These are phyloP conservation scores for Durusdinium trenchii DNA, from an alignment of 73 alveolate species.

Conservation along the genomic window DNA sequence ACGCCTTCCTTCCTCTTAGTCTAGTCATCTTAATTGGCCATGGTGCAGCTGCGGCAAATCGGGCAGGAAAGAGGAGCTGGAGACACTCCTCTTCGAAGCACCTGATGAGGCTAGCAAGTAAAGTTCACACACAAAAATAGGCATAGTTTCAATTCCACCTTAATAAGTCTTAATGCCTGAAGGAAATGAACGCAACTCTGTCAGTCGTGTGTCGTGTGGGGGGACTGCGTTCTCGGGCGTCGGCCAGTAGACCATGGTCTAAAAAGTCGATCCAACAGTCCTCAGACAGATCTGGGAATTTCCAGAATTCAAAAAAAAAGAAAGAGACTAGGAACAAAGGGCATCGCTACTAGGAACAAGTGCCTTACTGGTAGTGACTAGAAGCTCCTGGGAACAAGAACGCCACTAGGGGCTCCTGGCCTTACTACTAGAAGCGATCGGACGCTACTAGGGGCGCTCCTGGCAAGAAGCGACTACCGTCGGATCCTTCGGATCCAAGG, in stretches of 20 bases:
- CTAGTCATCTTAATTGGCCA: background rate
- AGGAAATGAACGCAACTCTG: too few relatives aligned
- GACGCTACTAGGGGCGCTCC: too few relatives aligned
- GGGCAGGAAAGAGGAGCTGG: conserved; percentile 93
- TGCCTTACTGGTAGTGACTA: too few relatives aligned
- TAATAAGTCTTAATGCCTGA: background rate
- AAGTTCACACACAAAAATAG: background rate
- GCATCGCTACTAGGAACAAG: too few relatives aligned
- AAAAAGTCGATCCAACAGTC: conserved; percentile 93
- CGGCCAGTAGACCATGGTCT: conserved; percentile 57
- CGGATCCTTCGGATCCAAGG: too few relatives aligned
- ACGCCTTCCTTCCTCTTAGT: background rate
- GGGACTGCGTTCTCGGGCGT: background rate
- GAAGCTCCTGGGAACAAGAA: too few relatives aligned
- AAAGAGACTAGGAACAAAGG: too few relatives aligned
- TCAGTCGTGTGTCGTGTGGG: background rate
- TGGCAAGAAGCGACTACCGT: too few relatives aligned
- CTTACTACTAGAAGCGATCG: too few relatives aligned
- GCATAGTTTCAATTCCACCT: background rate
- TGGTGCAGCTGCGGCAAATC: conserved; percentile 65
- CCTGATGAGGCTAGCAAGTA: background rate
- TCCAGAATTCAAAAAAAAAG: too few relatives aligned
- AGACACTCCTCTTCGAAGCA: conserved; percentile 64
- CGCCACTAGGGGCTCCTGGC: too few relatives aligned
- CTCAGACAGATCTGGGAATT: background rate